Conservation (phyloP, 2,329 filamentous ascomycete genomes). For the Aphanocladium album region DNA sequence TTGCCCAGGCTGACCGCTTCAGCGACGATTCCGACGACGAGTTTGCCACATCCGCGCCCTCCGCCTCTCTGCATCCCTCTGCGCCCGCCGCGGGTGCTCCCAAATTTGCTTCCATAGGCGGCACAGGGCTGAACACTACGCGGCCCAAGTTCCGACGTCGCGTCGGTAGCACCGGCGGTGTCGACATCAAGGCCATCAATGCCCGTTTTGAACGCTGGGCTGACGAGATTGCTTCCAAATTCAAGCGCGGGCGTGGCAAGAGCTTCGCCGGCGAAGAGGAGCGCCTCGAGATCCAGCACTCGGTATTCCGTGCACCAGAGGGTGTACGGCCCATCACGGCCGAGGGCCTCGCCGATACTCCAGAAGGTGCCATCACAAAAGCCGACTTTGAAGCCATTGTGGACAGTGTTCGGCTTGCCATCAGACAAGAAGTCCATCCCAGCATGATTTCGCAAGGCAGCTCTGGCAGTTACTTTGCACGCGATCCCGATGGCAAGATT, state of each 20-base stretch:
- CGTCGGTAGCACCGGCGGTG: constrained; percentile 71
- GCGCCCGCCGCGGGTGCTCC: constrained; percentile 42
- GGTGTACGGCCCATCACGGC: constrained; percentile 75
- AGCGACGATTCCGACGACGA: constrained; percentile 67
- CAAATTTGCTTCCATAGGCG: constrained; percentile 59
- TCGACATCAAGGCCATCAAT: constrained; percentile 98
- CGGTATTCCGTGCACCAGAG: constrained; percentile 90
- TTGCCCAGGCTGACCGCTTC: constrained; percentile 74
- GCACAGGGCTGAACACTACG: constrained; percentile 50
- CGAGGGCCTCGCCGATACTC: constrained; percentile 62
- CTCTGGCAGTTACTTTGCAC: constrained; percentile 95
- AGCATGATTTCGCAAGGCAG: constrained; percentile 96
- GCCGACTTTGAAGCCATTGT: constrained; percentile 82
- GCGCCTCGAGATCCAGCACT: constrained; percentile 91
- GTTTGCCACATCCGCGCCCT: constrained; percentile 47
- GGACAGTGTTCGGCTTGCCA: constrained; percentile 84
- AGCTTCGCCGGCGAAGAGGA: constrained; percentile 72
- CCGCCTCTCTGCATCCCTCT: constrained; percentile 51
- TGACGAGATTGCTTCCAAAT: constrained; percentile 94
- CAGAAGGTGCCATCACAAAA: constrained; percentile 66
- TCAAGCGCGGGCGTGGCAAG: constrained; percentile 78
- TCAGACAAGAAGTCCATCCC: constrained; percentile 85
- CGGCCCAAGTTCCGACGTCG: constrained; percentile 42
- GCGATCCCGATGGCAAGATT: constrained; percentile 85
- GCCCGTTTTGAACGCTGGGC: constrained; percentile 93